Evolutionary conservation across 371 early-diverging fungal genomes (phyloP).

Genomic region (Batrachochytrium dendrobatidis): DNA sequence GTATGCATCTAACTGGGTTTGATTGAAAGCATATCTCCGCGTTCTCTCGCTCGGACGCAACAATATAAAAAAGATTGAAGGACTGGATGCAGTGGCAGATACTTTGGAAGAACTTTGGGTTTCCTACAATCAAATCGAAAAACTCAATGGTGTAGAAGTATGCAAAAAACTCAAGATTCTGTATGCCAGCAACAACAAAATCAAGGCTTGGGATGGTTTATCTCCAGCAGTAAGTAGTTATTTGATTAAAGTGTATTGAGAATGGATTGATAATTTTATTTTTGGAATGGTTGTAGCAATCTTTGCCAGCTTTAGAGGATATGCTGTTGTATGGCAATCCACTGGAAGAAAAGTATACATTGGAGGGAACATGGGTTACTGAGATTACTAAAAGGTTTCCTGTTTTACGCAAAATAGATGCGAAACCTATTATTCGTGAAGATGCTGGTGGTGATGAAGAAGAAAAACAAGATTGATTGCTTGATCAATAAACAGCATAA

Average conservation of each 20-base stretch:
- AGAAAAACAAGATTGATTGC: background rate
- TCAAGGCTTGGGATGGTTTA: constrained; percentile 48
- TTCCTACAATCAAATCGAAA: constrained; percentile 45
- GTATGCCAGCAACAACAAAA: constrained; percentile 48
- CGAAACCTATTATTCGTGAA: constrained; percentile 42
- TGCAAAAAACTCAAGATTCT: constrained; percentile 51
- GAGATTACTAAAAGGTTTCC: constrained; percentile 41
- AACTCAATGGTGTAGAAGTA: constrained; percentile 45
- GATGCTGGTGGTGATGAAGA: constrained; percentile 20
- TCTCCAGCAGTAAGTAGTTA: constrained; percentile 20
- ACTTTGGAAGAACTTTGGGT: constrained; percentile 53
- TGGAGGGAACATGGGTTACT: constrained; percentile 43
- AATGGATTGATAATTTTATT: background rate
- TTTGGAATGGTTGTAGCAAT: constrained; percentile 13
- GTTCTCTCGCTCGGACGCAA: constrained; percentile 49
- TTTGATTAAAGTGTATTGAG: background rate
- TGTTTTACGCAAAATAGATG: constrained; percentile 41
- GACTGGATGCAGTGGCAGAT: constrained; percentile 46
- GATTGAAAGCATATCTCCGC: constrained; percentile 20
- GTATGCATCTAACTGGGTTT: too few relatives aligned
- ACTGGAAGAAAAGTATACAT: constrained; percentile 44
- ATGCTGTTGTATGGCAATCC: constrained; percentile 43
- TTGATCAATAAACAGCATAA: background rate
- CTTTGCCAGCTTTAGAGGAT: constrained; percentile 41
- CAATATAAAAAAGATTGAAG: constrained; percentile 48